Evolutionary conservation across 306 rosid species (phyloP).

Genomic region (Citrullus amarus): DNA sequence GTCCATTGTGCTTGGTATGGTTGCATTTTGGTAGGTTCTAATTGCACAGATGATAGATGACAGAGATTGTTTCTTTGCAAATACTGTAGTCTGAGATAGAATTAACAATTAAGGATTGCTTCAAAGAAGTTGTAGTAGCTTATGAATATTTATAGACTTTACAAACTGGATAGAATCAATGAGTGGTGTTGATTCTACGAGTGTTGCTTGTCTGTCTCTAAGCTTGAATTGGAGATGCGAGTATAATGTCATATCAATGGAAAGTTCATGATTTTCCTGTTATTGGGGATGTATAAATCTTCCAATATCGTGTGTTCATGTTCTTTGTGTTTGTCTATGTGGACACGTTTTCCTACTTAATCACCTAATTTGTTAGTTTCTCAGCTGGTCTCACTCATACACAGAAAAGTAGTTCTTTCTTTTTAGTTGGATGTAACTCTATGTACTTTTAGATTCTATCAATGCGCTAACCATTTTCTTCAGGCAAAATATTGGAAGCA

Average conservation of each 20-base stretch:
- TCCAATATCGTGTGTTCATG: not conserved
- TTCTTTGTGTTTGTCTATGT: not conserved
- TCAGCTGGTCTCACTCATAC: not conserved
- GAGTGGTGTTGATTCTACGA: not conserved
- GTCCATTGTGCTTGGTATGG: not conserved
- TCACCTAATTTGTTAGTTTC: not conserved
- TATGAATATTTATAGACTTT: not conserved
- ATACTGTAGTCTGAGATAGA: not conserved
- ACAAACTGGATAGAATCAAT: not conserved
- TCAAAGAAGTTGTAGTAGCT: not conserved
- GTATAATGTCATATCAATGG: not conserved
- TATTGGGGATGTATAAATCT: not conserved
- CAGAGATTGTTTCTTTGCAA: not conserved
- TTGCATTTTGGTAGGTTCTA: not conserved
- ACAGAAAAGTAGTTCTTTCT: not conserved
- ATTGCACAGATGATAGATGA: not conserved
- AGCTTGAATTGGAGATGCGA: not conserved
- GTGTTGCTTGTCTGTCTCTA: not conserved
- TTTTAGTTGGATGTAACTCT: not conserved
- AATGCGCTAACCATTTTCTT: constrained; percentile 5
- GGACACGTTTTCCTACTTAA: not conserved
- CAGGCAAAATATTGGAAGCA: constrained; percentile 98
- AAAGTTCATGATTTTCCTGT: not conserved
- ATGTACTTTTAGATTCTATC: not conserved
- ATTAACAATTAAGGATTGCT: not conserved